Base-by-base conservation (phyloP, 2,329 filamentous ascomycete species). In the Fusarium pseudograminearum region DNA sequence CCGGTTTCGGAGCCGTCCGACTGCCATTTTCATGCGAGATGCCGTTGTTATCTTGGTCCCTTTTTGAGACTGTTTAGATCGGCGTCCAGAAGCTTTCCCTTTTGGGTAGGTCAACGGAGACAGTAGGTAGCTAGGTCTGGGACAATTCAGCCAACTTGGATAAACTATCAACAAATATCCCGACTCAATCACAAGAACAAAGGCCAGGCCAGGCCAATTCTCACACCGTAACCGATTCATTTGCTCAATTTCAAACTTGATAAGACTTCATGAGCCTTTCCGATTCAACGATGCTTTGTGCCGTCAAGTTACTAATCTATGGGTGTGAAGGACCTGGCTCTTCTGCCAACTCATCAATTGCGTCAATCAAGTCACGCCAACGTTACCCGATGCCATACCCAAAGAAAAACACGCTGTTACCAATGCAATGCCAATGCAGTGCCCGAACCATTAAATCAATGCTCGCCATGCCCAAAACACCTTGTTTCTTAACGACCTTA, bases 1-100 rank as follows among this genome's bases (percentile, higher is more conserved):
- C 73, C 71, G 73, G 61, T 60, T 48, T 63, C 69, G 71, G 67
- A 69, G 54, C 68, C 62, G 69, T 68, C 62, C 58, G 54, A 46
- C 33, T 51, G 40, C 24, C 53, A 45, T 50, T 33, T 42, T 15
- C 20, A 44, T 44, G 48, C 26, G 18, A 67, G 42, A 55, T 20
- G 22, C 52, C 34, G 33, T 38, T 57, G 34, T 57, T 34, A 55
- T 44, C 48, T 44, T 33, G 36, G 14, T 28, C 6, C 15, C 4
- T 44, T 24, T 44, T 24, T 22, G 41, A 44, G 15, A 5, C 7
- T 44, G 22, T 24, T 51, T 16, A 28, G 50, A 46, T 55, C 41
- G 51, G 16, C 50, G 40, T 70, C 67, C 63, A 70, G 67, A 70
- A 70, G 58, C 50, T 42, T 70, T 64, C 58, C 63, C 42, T n/a